phyloP scores from a whole-genome alignment of 345 rosid species.

The Citrus glauca region DNA sequence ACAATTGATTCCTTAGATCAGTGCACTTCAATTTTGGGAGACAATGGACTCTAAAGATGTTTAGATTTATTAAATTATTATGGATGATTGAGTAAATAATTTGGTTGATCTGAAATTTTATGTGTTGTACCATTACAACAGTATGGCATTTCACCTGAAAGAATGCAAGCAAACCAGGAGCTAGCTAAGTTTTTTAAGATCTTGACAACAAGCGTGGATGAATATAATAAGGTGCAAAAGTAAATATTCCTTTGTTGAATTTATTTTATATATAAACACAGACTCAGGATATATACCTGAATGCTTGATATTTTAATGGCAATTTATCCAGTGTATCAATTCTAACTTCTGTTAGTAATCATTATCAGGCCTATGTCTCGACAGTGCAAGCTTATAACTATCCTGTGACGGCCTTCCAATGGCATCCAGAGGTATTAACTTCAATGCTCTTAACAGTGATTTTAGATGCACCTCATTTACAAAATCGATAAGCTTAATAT shows the following conservation, averaged over 20 bases:
- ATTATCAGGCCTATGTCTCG: slow-evolving; percentile 74
- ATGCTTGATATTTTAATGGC: background rate
- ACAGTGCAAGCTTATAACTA: slow-evolving; percentile 67
- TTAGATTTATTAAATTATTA: background rate
- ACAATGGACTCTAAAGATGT: background rate
- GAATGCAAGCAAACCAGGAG: slow-evolving; percentile 34
- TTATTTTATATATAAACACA: too few species aligned
- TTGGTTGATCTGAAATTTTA: background rate
- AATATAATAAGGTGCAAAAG: slow-evolving; percentile 49
- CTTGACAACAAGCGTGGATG: slow-evolving; percentile 70
- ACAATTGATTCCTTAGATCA: background rate
- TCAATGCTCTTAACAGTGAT: background rate
- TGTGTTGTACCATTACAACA: slow-evolving; percentile 27
- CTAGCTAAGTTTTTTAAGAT: slow-evolving; percentile 66
- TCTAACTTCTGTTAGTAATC: slow-evolving; percentile 1
- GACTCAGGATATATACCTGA: background rate
- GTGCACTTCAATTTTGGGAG: background rate
- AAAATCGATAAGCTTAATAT: too few species aligned
- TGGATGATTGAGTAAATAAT: background rate
- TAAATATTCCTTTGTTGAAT: background rate
- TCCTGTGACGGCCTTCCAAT: slow-evolving; percentile 88
- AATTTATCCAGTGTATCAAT: background rate
- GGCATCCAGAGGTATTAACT: slow-evolving; percentile 87
- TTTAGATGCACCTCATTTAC: too few species aligned
- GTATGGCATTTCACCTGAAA: slow-evolving; percentile 76